Percentiles rank a stretch among this genome's conserved stretches.
phyloP scores from a whole-genome alignment of 257 asterid genomes.

The Oldenlandia corymbosa region DNA sequence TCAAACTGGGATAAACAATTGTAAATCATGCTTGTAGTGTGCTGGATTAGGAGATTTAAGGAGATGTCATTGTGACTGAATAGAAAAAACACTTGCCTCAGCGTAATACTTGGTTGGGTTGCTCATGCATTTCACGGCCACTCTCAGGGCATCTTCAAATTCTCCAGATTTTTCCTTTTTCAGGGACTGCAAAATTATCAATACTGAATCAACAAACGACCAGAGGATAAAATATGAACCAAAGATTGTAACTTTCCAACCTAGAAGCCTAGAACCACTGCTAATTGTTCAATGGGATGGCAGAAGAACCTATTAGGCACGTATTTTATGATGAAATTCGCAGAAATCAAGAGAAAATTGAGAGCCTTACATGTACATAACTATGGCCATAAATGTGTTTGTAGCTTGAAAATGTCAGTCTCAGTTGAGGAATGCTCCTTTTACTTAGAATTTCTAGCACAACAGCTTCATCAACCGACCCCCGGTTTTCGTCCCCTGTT shows the following conservation, averaged over 20 bases:
- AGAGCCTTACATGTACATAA: slow-evolving; percentile 42
- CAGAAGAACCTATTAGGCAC: not conserved
- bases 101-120: slow-evolving; percentile 57
- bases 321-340: not conserved
- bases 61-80: too few species aligned
- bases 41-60: too few species aligned
- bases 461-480: slow-evolving; percentile 55
- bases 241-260: not conserved
- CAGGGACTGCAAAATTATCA: slow-evolving; percentile 40
- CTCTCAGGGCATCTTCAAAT: slow-evolving; percentile 52
- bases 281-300: not conserved
- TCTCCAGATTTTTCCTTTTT: slow-evolving; percentile 39
- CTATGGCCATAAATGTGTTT: slow-evolving; percentile 64
- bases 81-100: slow-evolving; percentile 40
- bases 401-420: slow-evolving; percentile 46
- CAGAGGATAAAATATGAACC: not conserved
- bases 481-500: slow-evolving; percentile 60
- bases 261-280: not conserved
- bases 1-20: too few species aligned
- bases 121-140: slow-evolving; percentile 50
- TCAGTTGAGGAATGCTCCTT: slow-evolving; percentile 65
- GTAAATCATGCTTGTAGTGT: too few species aligned
- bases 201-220: not conserved
- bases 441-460: slow-evolving; percentile 64
- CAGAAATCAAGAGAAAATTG: not conserved